Percentiles rank a stretch among this genome's conserved stretches.
phyloP scores from a whole-genome alignment of 2,329 filamentous ascomycete genomes.

The Botrytis tulipae region DNA sequence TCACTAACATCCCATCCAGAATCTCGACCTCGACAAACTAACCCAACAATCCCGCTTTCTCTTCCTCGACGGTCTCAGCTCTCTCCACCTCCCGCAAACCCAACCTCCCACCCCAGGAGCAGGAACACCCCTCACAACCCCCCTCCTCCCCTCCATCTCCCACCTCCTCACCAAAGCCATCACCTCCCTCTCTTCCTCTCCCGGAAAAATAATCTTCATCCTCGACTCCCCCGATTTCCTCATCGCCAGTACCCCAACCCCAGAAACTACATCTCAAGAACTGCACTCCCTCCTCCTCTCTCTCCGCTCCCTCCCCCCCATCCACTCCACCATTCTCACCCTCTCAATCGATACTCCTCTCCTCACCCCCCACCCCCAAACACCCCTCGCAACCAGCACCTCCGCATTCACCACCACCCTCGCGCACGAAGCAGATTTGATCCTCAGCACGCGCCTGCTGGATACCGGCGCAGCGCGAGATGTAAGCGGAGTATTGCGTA shows the following conservation, averaged over 20 bases:
- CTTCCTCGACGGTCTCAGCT: constrained; percentile 47
- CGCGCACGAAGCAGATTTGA: constrained; percentile 71
- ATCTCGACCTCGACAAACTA: constrained; percentile 66
- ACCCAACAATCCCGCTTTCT: constrained; percentile 58
- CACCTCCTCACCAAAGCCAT: neutral
- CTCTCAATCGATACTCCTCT: constrained; percentile 67
- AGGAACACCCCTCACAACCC: neutral
- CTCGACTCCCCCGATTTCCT: constrained; percentile 7
- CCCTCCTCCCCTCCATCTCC: neutral
- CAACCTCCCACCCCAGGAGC: neutral
- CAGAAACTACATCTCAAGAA: neutral
- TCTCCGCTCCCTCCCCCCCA: neutral
- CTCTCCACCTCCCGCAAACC: neutral
- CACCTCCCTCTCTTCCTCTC: neutral
- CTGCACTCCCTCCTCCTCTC: neutral
- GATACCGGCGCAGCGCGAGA: constrained; percentile 89
- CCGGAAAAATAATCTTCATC: constrained; percentile 8
- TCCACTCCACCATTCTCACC: constrained; percentile 63
- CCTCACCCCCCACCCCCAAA: constrained; percentile 61
- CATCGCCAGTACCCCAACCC: neutral
- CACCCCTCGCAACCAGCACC: constrained; percentile 65
- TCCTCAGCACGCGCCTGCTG: constrained; percentile 70
- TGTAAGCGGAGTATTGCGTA: constrained; percentile 81
- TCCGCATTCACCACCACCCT: constrained; percentile 67
- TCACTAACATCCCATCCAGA: constrained; percentile 44